phyloP scores from a whole-genome alignment of 768 basidiomycete genomes.

The Boletus reticulatus region DNA sequence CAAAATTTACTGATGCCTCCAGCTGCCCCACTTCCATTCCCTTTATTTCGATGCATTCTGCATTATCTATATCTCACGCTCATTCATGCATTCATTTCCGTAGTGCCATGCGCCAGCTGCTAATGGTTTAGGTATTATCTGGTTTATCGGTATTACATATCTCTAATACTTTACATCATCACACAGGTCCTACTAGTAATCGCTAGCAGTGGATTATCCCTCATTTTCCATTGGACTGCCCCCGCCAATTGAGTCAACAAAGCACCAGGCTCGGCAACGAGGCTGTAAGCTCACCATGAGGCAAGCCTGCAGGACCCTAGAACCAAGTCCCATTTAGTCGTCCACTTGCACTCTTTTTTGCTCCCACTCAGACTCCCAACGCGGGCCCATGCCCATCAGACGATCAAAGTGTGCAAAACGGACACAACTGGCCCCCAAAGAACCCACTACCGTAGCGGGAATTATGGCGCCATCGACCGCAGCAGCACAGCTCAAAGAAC shows the following conservation, averaged over 20 bases:
- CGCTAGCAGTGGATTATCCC: no score
- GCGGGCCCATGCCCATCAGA: no score
- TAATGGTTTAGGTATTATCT: background rate
- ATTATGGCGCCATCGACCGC: background rate
- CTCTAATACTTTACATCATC: background rate
- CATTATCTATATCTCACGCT: constrained; percentile 8
- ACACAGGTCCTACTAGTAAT: no score
- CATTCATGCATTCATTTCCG: constrained; percentile 12
- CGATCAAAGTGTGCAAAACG: no score
- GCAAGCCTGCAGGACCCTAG: background rate
- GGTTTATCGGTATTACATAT: background rate
- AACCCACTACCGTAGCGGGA: no score
- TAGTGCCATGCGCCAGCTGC: background rate
- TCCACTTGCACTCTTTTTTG: background rate
- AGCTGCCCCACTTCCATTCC: background rate
- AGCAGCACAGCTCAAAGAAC: background rate
- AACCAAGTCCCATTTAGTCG: no score
- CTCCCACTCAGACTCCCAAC: background rate
- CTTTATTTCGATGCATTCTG: constrained; percentile 6
- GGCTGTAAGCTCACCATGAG: no score
- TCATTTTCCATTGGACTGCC: no score
- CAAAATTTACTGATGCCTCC: no score
- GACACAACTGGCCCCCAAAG: no score
- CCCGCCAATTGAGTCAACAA: background rate
- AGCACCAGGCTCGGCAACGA: background rate